Base-by-base conservation (phyloP, 2,329 filamentous ascomycete genomes). In the Aspergillus sp. region DNA sequence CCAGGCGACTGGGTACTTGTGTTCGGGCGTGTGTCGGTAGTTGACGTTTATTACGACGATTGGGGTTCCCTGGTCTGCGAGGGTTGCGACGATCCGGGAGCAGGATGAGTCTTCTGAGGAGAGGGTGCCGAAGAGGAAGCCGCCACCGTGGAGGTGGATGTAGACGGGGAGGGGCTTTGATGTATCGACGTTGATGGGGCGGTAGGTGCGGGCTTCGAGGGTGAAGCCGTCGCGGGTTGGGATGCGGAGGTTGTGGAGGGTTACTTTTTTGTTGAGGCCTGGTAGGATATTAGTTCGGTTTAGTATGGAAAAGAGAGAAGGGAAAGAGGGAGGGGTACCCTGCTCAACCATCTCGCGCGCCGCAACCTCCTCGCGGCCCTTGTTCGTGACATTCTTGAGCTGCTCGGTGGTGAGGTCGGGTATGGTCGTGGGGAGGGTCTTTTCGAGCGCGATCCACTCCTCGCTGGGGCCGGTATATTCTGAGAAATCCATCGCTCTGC, bases 21-120 rank as follows among this genome's bases (percentile, higher is more conserved):
- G 73, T 55, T 87, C 82, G 0, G 85, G 85, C 0, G 85, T 85
- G 66, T 88, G 85, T 0, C 86, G 81, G 68, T 88, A 88, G 64
- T 86, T 85, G 13, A 87, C 75, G 47, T 85, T 84, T 1, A 87
- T 66, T 0, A 87, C 84, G 0, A 83, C 72, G 2, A 82, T 52
- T 4, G 71, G 72, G 1, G 57, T 57, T 19, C 34, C 54, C 3
- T 45, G 7, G 5, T 64, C 76, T 1, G 61, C 52, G 4, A 72
- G 65, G 0, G 64, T 59, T 13, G 80, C 69, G 0, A 84, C 82
- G 9, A 85, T 79, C 0, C 78, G 76, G 0, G 81, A 72, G 64
- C 85, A 88, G 1, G 74, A 76, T 0, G 81, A 80, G 57, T 88
- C 85, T 62, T 88, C 86, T 0, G 81, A 81, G 1, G 71, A 65